phyloP scores from a whole-genome alignment of 768 basidiomycete species.

The Boletus vinaceobasis region DNA sequence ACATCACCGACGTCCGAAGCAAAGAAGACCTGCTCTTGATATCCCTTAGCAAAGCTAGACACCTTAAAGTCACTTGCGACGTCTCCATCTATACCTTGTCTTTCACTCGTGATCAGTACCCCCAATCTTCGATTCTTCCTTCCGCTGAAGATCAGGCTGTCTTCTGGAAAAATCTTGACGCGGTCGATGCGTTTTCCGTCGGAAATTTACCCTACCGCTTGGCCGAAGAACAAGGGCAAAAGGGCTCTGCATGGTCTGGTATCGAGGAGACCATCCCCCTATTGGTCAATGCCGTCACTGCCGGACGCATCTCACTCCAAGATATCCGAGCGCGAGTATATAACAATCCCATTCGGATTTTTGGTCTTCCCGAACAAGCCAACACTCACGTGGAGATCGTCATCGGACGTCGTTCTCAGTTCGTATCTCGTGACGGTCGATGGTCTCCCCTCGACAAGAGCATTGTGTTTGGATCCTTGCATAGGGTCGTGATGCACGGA shows the following conservation, averaged over 20 bases:
- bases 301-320: constrained; percentile 75
- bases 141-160: constrained; percentile 71
- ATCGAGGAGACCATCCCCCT: constrained; percentile 85
- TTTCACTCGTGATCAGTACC: constrained; percentile 76
- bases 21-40: constrained; percentile 88
- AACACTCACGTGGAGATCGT: constrained; percentile 93
- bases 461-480: constrained; percentile 68
- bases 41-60: constrained; percentile 89
- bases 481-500: constrained; percentile 87
- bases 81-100: constrained; percentile 90
- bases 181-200: constrained; percentile 89
- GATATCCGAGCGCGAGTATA: constrained; percentile 81
- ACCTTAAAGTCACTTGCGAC: constrained; percentile 94
- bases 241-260: constrained; percentile 69
- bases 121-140: constrained; percentile 62
- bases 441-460: constrained; percentile 85
- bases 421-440: constrained; percentile 43
- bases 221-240: constrained; percentile 57
- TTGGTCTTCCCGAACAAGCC: constrained; percentile 81
- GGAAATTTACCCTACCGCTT: constrained; percentile 81
- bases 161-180: constrained; percentile 80
- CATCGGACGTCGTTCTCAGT: constrained; percentile 67
- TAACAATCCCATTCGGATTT: constrained; percentile 91
- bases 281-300: constrained; percentile 78
- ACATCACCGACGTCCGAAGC: constrained; percentile 85